Evolutionary conservation across 108 stramenopile species (phyloP), one percentile per base, ranked within the genome.

Genomic region (Chaetoceros tenuissimus): DNA sequence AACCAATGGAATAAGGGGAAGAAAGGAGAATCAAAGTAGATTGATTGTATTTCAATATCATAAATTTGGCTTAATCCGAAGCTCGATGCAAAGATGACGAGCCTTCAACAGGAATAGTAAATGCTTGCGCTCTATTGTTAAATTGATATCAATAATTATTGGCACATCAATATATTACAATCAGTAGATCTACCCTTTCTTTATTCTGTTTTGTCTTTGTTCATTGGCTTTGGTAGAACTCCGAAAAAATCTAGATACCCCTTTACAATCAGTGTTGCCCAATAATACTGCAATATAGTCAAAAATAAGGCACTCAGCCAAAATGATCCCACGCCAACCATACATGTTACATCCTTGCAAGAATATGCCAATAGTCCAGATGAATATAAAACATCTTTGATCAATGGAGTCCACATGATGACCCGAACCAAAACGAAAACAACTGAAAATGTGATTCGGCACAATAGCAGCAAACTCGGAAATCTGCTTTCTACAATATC

Each of bases 1-100:
- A 31, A 21, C 1, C 54, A 50, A 34, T 75, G 74, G 74, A 75
- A 75, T 45, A 27, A 63, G 3, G 24, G 30, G 22, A 68, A 63
- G 46, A 63, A 67, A 22, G 40, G 13, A 10, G n/a, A n/a, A n/a
- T n/a, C n/a, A n/a, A n/a, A n/a, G n/a, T n/a, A n/a, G n/a, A n/a
- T n/a, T n/a, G n/a, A n/a, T n/a, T n/a, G n/a, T n/a, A n/a, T n/a
- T n/a, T n/a, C n/a, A n/a, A n/a, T n/a, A n/a, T n/a, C n/a, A n/a
- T n/a, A n/a, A n/a, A n/a, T n/a, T n/a, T n/a, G n/a, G n/a, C n/a
- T n/a, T n/a, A n/a, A n/a, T n/a, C n/a, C n/a, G n/a, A n/a, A n/a
- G n/a, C n/a, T n/a, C n/a, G n/a, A n/a, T n/a, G n/a, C n/a, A n/a
- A n/a, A n/a, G n/a, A n/a, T n/a, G n/a, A n/a, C n/a, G n/a, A n/a